These are phyloP conservation scores for Fusarium metavorans DNA, from an alignment of 2,329 filamentous ascomycete species.

Conservation along the genomic window DNA sequence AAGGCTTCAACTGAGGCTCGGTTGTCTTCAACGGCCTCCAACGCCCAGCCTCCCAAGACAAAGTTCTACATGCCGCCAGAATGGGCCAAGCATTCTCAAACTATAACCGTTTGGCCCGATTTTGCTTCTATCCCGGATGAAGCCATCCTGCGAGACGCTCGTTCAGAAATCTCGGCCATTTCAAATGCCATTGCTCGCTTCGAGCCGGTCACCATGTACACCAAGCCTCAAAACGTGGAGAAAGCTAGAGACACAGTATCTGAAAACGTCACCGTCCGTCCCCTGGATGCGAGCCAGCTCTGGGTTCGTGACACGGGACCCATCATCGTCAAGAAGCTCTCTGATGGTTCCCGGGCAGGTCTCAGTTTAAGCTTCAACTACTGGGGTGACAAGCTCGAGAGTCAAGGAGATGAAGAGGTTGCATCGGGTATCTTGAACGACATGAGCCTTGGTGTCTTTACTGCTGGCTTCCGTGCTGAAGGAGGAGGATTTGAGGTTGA, in stretches of 20 bases:
- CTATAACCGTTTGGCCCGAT: slow-evolving; percentile 30
- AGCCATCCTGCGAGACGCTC: not conserved
- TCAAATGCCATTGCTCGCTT: slow-evolving; percentile 42
- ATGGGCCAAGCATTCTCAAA: slow-evolving; percentile 23
- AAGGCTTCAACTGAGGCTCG: not conserved
- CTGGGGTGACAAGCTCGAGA: slow-evolving; percentile 42
- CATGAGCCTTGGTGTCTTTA: slow-evolving; percentile 1
- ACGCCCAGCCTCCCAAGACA: not conserved
- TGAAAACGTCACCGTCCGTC: slow-evolving; percentile 4
- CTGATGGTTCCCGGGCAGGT: slow-evolving; percentile 15
- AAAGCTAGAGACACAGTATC: slow-evolving; percentile 11
- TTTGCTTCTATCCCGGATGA: slow-evolving; percentile 7
- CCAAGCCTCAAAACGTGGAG: slow-evolving; percentile 2
- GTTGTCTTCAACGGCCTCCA: not conserved
- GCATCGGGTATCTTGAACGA: slow-evolving; percentile 19
- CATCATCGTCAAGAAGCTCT: slow-evolving; percentile 27
- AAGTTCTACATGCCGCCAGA: slow-evolving; percentile 26
- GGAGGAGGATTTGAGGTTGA: slow-evolving; percentile 46
- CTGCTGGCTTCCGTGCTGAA: slow-evolving; percentile 33
- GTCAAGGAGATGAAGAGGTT: slow-evolving; percentile 14
- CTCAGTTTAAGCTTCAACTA: slow-evolving; percentile 46
- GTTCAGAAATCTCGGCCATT: slow-evolving; percentile 41
- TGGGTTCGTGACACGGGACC: slow-evolving; percentile 48
- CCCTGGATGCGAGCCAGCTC: slow-evolving; percentile 30
- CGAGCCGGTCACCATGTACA: slow-evolving; percentile 42